These are phyloP conservation scores for Leishmania arabica DNA, from an alignment of 208 protist genomes.

Conservation along the genomic window DNA sequence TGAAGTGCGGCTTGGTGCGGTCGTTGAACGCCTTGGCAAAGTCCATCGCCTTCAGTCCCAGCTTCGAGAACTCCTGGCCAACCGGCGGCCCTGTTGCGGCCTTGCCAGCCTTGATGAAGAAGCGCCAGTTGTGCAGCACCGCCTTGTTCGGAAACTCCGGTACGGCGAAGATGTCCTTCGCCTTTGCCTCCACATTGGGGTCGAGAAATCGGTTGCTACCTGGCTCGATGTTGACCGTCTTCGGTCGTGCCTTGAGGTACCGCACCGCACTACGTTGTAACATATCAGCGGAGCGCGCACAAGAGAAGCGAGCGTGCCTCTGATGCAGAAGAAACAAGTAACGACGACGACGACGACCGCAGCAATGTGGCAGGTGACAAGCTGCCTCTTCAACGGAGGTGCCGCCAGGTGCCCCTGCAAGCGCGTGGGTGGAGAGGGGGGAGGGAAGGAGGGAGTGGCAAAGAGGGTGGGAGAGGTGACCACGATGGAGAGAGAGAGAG, in stretches of 20 bases:
- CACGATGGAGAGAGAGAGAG: background rate
- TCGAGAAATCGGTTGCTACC: slow-evolving; percentile 74
- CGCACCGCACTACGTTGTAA: slow-evolving; percentile 31
- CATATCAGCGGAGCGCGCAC: slow-evolving; percentile 24
- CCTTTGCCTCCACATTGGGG: slow-evolving; percentile 51
- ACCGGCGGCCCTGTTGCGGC: slow-evolving; percentile 87
- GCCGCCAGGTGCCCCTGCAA: background rate
- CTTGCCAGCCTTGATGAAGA: slow-evolving; percentile 89
- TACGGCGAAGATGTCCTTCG: slow-evolving; percentile 78
- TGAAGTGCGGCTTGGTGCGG: slow-evolving; percentile 85
- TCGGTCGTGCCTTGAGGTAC: slow-evolving; percentile 71
- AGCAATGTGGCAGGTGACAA: background rate
- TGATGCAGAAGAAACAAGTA: background rate
- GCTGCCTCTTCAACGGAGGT: background rate
- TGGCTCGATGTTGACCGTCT: slow-evolving; percentile 71
- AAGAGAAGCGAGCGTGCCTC: background rate
- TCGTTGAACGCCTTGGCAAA: slow-evolving; percentile 92
- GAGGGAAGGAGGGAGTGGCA: background rate
- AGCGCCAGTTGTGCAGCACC: slow-evolving; percentile 91
- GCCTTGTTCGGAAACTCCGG: slow-evolving; percentile 78
- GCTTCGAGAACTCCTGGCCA: slow-evolving; percentile 90
- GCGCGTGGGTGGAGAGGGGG: background rate
- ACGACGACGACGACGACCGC: background rate
- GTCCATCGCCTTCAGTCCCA: slow-evolving; percentile 91
- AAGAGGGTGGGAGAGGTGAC: background rate